phyloP scores from a whole-genome alignment of 768 basidiomycete genomes.

The Collybia mongolica region DNA sequence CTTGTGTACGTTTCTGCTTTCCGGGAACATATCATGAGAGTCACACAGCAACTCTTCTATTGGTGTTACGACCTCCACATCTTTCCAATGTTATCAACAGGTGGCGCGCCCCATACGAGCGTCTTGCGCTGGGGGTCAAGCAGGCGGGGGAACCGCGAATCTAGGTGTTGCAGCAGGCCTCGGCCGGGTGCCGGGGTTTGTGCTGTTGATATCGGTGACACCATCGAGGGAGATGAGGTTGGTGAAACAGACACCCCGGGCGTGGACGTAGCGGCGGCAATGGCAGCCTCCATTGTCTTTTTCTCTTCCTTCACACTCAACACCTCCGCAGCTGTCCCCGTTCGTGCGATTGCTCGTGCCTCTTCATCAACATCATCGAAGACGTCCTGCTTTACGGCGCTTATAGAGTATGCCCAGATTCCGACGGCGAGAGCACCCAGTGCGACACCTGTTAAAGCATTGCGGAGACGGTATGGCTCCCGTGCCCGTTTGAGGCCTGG shows the following conservation, averaged over 20 bases:
- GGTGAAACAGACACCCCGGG: background rate
- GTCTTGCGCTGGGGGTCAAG: constrained; percentile 64
- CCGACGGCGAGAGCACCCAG: constrained; percentile 75
- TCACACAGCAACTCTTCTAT: background rate
- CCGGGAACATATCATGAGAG: background rate
- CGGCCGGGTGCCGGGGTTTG: constrained; percentile 18
- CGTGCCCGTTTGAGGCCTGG: constrained; percentile 86
- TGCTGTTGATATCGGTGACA: background rate
- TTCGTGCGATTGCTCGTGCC: constrained; percentile 52
- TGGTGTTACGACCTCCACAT: constrained; percentile 18
- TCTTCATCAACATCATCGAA: constrained; percentile 87
- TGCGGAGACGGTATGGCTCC: constrained; percentile 75
- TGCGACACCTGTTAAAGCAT: constrained; percentile 72
- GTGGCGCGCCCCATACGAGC: constrained; percentile 71
- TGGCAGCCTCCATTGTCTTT: constrained; percentile 18
- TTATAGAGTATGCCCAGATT: constrained; percentile 91
- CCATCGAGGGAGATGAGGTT: background rate
- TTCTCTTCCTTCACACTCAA: constrained; percentile 29
- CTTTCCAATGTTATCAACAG: constrained; percentile 60
- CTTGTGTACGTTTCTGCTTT: no score
- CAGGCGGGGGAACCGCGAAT: constrained; percentile 44
- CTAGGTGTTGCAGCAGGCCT: constrained; percentile 48
- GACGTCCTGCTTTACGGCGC: constrained; percentile 90
- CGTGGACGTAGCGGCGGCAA: constrained; percentile 11
- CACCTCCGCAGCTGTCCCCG: constrained; percentile 20